Conservation (phyloP, 768 basidiomycete genomes). For the Lactifluus hygrophoroides region DNA sequence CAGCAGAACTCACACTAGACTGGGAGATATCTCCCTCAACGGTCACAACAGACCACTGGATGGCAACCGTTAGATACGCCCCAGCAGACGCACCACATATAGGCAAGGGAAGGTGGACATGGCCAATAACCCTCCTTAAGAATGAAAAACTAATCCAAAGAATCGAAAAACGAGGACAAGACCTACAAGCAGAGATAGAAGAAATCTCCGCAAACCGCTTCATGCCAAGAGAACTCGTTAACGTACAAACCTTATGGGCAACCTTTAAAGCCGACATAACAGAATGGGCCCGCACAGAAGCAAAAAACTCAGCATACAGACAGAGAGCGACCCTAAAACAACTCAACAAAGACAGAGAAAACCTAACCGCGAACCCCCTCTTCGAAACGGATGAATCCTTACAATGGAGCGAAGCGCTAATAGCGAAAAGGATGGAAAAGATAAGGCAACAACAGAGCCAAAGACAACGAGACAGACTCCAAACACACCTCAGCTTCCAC, state of each 20-base stretch:
- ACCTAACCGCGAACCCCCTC: neutral
- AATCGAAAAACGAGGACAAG: neutral
- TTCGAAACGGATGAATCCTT: neutral
- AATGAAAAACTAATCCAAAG: neutral
- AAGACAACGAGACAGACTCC: too few species aligned
- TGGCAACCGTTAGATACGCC: neutral
- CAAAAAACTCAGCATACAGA: neutral
- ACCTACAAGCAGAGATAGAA: too few species aligned
- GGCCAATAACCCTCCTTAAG: neutral
- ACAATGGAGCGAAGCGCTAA: neutral
- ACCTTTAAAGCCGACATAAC: neutral
- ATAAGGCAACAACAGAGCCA: too few species aligned
- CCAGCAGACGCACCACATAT: neutral
- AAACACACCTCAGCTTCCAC: too few species aligned
- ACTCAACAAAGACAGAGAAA: neutral
- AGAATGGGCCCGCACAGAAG: neutral
- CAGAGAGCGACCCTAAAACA: too few species aligned
- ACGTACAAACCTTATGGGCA: neutral
- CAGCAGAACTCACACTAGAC: neutral
- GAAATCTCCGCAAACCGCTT: too few species aligned
- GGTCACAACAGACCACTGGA: neutral
- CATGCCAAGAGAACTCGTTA: accelerated
- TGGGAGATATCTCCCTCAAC: neutral
- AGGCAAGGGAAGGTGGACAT: neutral
- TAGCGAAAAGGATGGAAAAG: too few species aligned